phyloP scores from a whole-genome alignment of 768 basidiomycete genomes.

The Cubamyces lactineus region DNA sequence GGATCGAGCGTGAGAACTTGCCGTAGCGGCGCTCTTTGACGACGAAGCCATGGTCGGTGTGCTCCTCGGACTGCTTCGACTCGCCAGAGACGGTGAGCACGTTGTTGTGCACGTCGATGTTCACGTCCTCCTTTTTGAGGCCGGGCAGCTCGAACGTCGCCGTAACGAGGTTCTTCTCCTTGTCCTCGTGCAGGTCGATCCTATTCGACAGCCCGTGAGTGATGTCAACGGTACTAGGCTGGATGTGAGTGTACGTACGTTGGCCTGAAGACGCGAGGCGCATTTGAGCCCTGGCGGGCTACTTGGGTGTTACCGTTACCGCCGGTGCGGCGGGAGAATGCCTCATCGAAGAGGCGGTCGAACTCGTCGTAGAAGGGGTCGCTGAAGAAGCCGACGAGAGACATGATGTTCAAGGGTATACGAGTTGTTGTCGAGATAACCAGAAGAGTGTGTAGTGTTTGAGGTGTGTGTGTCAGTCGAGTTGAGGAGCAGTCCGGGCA shows the following conservation, averaged over 20 bases:
- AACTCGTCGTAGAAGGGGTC: slow-evolving; percentile 47
- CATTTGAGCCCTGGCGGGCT: slow-evolving; percentile 8
- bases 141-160: slow-evolving; percentile 62
- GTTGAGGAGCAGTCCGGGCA: not conserved
- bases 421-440: not conserved
- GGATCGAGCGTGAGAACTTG: slow-evolving; percentile 50
- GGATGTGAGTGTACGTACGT: slow-evolving; percentile 14
- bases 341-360: slow-evolving; percentile 48
- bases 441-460: not conserved
- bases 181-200: slow-evolving; percentile 52
- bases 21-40: slow-evolving; percentile 53
- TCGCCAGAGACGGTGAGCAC: slow-evolving; percentile 54
- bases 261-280: slow-evolving; percentile 20
- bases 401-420: slow-evolving; percentile 27
- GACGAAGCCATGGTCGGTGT: slow-evolving; percentile 43
- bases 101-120: slow-evolving; percentile 50
- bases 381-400: slow-evolving; percentile 42
- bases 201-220: slow-evolving; percentile 26
- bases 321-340: slow-evolving; percentile 32
- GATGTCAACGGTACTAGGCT: no score
- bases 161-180: slow-evolving; percentile 45
- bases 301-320: slow-evolving; percentile 4
- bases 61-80: slow-evolving; percentile 35
- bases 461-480: not conserved
- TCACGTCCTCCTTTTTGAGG: slow-evolving; percentile 50